Evolutionary conservation across 164 flowering plant genomes (phyloP), one percentile per base, ranked within the genome.

Genomic region (Paratinospora sagittata): DNA sequence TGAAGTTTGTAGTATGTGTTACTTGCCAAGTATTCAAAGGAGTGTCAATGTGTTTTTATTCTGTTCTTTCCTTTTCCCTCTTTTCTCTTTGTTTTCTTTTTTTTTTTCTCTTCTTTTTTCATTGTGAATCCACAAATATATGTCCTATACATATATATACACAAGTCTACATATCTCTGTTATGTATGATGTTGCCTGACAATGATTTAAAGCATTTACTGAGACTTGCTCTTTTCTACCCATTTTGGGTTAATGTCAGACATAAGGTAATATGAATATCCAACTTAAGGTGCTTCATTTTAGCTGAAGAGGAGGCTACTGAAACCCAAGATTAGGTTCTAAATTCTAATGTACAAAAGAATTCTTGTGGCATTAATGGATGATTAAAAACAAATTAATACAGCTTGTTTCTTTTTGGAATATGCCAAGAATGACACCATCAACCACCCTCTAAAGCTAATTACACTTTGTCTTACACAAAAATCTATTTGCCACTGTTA

Each of bases 71-170:
- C 16, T 10, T 52, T 52, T 6, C 21, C 6, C 16, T 19, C 58
- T 6, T 21, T 13, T 11, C n/a, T 17, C 16, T 49, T 49, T 34
- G 8, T 17, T 13, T 9, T 39, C 47, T 26, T 23, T 23, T 8
- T 21, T 21, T 64, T 68, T 64, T 60, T 58, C n/a, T n/a, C n/a
- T n/a, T n/a, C n/a, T n/a, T n/a, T 21, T 64, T 60, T 58, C 17
- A 27, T 49, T 33, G 60, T 81, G 63, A 60, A 60, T 60, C 27
- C 27, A 23, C 24, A n/a, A n/a, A n/a, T n/a, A n/a, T n/a, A n/a
- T n/a, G n/a, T 52, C 16, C 63, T 14, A 47, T 60, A 23, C 30
- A 60, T 60, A 27, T 26, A 60, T n/a, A 60, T 60, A 26, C 14
- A 58, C 27, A 24, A 60, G 14, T 52, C 58, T 52, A 21, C 58